Conservation (phyloP, 2,329 filamentous ascomycete species). For the Trichoderma oligosporum region DNA sequence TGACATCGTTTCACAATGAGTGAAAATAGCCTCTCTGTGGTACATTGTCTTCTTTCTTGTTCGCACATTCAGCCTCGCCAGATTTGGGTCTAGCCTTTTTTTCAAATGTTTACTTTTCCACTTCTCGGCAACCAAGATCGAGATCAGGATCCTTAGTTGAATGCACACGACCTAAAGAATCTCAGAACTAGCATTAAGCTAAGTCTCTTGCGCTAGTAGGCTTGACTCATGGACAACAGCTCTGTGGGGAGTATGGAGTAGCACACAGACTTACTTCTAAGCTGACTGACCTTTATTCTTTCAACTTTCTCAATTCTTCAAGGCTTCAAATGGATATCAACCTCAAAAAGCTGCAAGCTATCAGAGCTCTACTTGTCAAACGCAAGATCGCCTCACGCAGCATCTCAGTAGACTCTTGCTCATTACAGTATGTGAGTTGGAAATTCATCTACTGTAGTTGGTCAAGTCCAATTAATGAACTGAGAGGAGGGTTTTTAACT, state of each 20-base stretch:
- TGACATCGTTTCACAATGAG: conserved; percentile 7
- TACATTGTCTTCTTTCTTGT: conserved; percentile 16
- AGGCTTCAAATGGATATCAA: too few relatives aligned
- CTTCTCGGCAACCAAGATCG: conserved; percentile 2
- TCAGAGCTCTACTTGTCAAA: not conserved
- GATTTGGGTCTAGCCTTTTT: not conserved
- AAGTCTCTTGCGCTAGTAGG: not conserved
- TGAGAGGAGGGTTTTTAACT: not conserved
- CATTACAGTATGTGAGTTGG: not conserved
- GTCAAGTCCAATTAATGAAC: not conserved
- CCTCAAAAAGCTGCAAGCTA: not conserved
- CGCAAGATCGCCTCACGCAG: not conserved
- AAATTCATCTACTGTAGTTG: not conserved
- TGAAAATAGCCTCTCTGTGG: conserved; percentile 8
- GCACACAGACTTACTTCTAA: not conserved
- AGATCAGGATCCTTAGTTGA: not conserved
- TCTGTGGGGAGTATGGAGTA: not conserved
- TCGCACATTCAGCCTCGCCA: conserved; percentile 6
- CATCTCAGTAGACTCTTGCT: not conserved
- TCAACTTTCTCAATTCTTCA: not conserved
- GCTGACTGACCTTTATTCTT: not conserved
- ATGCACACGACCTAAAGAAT: not conserved
- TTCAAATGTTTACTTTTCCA: not conserved
- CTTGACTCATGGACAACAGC: not conserved
- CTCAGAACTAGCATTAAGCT: conserved; percentile 1